Conservation (phyloP, 345 rosid genomes). For the Ricinus communis region DNA sequence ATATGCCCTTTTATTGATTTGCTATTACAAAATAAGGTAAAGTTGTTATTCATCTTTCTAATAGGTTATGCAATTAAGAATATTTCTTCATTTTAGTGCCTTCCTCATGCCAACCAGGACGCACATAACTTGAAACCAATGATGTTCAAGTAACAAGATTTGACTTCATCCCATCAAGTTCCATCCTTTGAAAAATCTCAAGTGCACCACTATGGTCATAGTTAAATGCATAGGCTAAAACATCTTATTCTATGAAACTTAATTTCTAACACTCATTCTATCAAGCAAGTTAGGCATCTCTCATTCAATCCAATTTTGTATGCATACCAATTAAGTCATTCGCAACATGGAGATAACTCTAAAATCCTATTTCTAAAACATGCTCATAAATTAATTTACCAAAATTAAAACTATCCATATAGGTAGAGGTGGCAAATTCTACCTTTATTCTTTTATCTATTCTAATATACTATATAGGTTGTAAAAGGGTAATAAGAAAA, state of each 20-base stretch:
- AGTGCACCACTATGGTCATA: constrained; percentile 50
- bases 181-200: constrained; percentile 53
- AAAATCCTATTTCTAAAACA: constrained; percentile 48
- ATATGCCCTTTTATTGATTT: no score
- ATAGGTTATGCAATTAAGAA: no score
- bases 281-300: constrained; percentile 57
- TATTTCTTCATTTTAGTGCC: no score
- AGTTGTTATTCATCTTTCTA: no score
- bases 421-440: no score
- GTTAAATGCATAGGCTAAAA: constrained; percentile 51
- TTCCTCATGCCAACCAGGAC: constrained; percentile 44
- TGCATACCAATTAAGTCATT: constrained; percentile 67
- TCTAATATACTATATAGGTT: no score
- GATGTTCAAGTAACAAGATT: constrained; percentile 72
- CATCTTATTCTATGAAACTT: constrained; percentile 65
- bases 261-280: constrained; percentile 48
- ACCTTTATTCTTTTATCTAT: no score
- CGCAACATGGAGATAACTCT: constrained; percentile 43
- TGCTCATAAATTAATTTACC: constrained; percentile 47
- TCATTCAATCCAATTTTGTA: constrained; percentile 40
- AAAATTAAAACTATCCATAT: constrained; percentile 24
- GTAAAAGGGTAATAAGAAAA: no score
- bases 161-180: constrained; percentile 54
- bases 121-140: constrained; percentile 58
- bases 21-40: no score